phyloP scores from a whole-genome alignment of 768 basidiomycete genomes.

The Hysterangium stoloniferum region DNA sequence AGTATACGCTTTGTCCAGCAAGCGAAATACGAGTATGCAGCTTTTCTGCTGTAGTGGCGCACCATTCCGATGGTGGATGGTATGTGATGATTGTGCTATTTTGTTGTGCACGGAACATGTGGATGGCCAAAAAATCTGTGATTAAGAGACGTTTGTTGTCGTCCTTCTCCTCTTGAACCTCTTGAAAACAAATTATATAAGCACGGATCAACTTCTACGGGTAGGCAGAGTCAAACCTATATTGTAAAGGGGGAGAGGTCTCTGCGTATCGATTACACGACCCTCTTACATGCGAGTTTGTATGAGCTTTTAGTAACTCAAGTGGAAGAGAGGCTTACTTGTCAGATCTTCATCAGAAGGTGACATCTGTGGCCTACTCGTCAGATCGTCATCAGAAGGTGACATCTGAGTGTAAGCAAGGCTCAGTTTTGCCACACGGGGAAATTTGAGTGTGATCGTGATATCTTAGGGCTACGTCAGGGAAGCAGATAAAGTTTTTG shows the following conservation, averaged over 20 bases:
- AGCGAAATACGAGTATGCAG: conserved; percentile 11
- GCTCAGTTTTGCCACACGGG: conserved; percentile 14
- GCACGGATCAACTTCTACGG: background rate
- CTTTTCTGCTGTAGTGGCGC: conserved; percentile 6
- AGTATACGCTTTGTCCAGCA: conserved; percentile 13
- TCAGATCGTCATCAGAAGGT: conserved; percentile 18
- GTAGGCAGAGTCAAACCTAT: background rate
- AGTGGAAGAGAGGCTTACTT: conserved; percentile 24
- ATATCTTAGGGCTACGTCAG: conserved; percentile 41
- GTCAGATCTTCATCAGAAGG: conserved; percentile 22
- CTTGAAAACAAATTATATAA: conserved; percentile 29
- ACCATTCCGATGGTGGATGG: conserved; percentile 21
- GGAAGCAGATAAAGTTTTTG: background rate
- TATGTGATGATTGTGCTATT: conserved; percentile 38
- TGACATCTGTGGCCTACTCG: conserved; percentile 29
- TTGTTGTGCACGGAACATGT: conserved; percentile 6
- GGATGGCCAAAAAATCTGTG: conserved; percentile 20
- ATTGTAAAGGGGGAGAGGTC: conserved; percentile 29
- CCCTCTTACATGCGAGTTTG: conserved; percentile 10
- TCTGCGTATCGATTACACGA: conserved; percentile 44
- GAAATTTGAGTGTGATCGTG: conserved; percentile 49
- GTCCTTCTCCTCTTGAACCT: background rate
- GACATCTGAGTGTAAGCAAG: background rate
- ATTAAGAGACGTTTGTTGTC: conserved; percentile 25
- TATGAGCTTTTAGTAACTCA: background rate